Base-by-base conservation (phyloP, 2,329 filamentous ascomycete genomes). In the Colletotrichum echinochloae region DNA sequence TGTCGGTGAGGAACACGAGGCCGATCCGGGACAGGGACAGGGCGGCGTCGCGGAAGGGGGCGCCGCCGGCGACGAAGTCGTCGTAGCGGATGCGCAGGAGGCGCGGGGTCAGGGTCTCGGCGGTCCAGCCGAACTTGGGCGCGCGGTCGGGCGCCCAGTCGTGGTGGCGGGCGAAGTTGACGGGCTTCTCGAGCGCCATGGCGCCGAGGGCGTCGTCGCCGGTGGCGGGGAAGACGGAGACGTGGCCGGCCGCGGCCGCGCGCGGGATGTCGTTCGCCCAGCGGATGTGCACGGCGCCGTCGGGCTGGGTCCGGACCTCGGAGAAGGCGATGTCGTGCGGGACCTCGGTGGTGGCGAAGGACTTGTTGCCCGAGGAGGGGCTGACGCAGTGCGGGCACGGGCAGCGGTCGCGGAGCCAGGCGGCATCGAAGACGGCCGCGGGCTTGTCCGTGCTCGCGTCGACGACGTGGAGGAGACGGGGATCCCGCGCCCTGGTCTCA, bases 1-100 rank as follows among this genome's bases (percentile, higher is more conserved):
- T 91, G 71, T 89, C 87, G 59, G 87, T 89, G 35, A 98, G 80
- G 79, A 97, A 94, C 20, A 97, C 82, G 0, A 98, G 82, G 0
- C 96, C 96, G 60, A 91, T 87, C 39, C 82, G 82, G 44, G 87
- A 82, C 4, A 98, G 83, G 60, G 90, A 86, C 16, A 83, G 79
- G 63, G 97, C 83, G 3, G 89, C 91, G 3, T 83, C 78, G 75
- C 86, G 87, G 66, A 97, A 89, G 0, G 83, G 83, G 0, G 79
- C 76, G 57, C 88, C 88, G 23, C 81, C 77, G 18, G 85, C 78
- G 85, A 97, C 91, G 81, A 94, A 98, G 48, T 90, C 89, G 0
- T 88, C 77, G 80, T 92, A 97, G 64, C 89, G 84, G 52, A 96
- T 83, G 79, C 87, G 89, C 59, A 83, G 81, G 14, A 89, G 82